These are phyloP conservation scores for Epichloe bromicola DNA, from an alignment of 2,329 filamentous ascomycete species.

Conservation along the genomic window DNA sequence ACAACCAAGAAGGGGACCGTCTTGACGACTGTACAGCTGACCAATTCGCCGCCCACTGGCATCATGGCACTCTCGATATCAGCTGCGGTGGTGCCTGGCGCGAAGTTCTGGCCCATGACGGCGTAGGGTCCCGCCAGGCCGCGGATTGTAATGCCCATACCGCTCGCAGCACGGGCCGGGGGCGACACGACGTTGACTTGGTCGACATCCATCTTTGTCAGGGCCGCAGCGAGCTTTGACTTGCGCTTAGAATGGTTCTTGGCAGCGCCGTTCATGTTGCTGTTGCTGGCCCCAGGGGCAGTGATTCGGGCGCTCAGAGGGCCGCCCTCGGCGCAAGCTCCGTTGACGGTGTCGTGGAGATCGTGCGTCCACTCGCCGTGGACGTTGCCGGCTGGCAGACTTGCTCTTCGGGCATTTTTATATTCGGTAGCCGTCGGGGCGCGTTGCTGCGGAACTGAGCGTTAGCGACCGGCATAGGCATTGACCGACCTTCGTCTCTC, in stretches of 20 bases:
- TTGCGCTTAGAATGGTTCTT: constrained; percentile 16
- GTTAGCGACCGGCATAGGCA: background rate
- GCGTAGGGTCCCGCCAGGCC: constrained; percentile 61
- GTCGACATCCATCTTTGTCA: constrained; percentile 27
- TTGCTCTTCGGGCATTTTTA: constrained; percentile 15
- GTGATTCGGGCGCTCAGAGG: constrained; percentile 36
- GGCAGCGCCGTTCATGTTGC: constrained; percentile 2
- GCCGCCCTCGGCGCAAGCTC: constrained; percentile 13
- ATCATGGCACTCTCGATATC: constrained; percentile 75
- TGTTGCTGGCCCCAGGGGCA: constrained; percentile 20
- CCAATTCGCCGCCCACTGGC: constrained; percentile 56
- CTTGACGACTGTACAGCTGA: constrained; percentile 55
- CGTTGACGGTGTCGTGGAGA: constrained; percentile 39
- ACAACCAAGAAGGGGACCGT: constrained; percentile 60
- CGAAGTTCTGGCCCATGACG: constrained; percentile 71
- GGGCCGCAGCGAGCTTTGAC: constrained; percentile 31
- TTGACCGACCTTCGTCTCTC: background rate
- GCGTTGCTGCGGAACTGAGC: constrained; percentile 10
- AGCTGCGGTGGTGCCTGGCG: constrained; percentile 64
- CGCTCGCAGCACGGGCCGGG: background rate
- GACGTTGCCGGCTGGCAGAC: constrained; percentile 38
- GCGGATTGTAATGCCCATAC: constrained; percentile 51
- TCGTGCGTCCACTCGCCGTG: constrained; percentile 62
- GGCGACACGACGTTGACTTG: constrained; percentile 23
- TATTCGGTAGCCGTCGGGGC: background rate